Evolutionary conservation across 2,329 filamentous ascomycete genomes (phyloP), one percentile per base, ranked within the genome.

Genomic region (Akanthomyces uredinophilus): DNA sequence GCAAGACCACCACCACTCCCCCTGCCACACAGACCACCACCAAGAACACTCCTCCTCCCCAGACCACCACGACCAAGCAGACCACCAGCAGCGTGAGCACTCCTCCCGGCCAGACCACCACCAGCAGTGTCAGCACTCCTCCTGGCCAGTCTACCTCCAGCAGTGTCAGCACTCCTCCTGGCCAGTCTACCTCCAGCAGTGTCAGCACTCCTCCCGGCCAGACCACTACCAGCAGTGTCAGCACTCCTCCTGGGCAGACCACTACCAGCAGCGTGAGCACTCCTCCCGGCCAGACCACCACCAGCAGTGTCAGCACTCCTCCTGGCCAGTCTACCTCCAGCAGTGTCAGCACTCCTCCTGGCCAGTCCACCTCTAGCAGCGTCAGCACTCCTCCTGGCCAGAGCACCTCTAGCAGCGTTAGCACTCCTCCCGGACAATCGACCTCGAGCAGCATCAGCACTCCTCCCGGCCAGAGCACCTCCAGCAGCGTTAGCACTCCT

Each of bases 21-120:
- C 63, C 66, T 50, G 66, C 32, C 32, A 35, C 66, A 16, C 65
- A 54, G 65, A 66, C 65, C 24, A 61, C 60, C 16, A 53, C 27
- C 29, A 27, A 46, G 49, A 49, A 14, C 22, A 50, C 44, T 24
- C 55, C 55, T 58, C 55, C 55, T 41, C 24, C 27, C 3, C 51
- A 55, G 52, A 55, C 37, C 7, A 49, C 63, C 59, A 60, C 52
- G 24, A 43, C 39, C 39, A 58, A 63, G 27, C 61, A 64, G 44
- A 56, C 63, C 50, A 58, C 64, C 46, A 50, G 5, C 20, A 24
- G 20, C 20, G 22, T 20, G 22, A 50, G 18, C 27, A 51, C 69
- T 35, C 66, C 66, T 18, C 59, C 68, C 56, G 63, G 52, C 20
- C 41, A 64, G 54, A 10, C 32, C 11, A 68, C 63, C 35, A 63